phyloP scores from a whole-genome alignment of 441 rosid species.

The Metrosideros polymorpha region DNA sequence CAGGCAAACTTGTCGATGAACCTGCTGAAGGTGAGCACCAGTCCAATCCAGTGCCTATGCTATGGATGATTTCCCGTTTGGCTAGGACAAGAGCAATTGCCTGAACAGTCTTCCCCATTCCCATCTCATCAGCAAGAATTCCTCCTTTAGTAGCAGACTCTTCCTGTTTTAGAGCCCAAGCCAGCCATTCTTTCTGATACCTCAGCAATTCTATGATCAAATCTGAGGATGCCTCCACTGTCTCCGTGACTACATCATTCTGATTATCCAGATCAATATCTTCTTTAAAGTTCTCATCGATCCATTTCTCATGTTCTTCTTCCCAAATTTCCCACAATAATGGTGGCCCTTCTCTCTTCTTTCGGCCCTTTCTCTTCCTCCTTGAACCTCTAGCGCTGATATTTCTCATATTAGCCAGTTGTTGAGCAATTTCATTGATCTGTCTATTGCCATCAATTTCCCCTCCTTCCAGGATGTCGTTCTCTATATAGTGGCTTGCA shows the following conservation, averaged over 20 bases:
- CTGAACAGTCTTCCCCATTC: slow-evolving; percentile 98
- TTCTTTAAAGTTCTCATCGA: slow-evolving; percentile 38
- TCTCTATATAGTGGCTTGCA: background rate
- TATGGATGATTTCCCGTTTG: slow-evolving; percentile 32
- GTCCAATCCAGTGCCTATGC: slow-evolving; percentile 6
- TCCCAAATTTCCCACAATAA: slow-evolving; percentile 83
- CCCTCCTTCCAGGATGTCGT: background rate
- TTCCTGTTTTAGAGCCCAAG: slow-evolving; percentile 94
- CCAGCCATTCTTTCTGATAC: slow-evolving; percentile 93
- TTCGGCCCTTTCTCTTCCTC: slow-evolving; percentile 23
- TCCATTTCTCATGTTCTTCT: slow-evolving; percentile 54
- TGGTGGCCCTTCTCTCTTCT: slow-evolving; percentile 4
- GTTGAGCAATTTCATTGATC: background rate
- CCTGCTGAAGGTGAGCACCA: slow-evolving; percentile 10
- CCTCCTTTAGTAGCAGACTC: slow-evolving; percentile 60
- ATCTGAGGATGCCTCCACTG: slow-evolving; percentile 57
- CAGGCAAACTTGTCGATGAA: slow-evolving; percentile 23
- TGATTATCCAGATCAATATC: slow-evolving; percentile 54
- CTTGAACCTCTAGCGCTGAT: background rate
- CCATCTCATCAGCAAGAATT: slow-evolving; percentile 99
- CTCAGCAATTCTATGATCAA: slow-evolving; percentile 68
- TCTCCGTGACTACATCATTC: slow-evolving; percentile 32
- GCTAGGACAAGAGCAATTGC: slow-evolving; percentile 94
- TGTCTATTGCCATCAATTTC: background rate
- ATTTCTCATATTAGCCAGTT: background rate